Base-by-base conservation (phyloP, 345 rosid genomes). In the Dimocarpus longan region DNA sequence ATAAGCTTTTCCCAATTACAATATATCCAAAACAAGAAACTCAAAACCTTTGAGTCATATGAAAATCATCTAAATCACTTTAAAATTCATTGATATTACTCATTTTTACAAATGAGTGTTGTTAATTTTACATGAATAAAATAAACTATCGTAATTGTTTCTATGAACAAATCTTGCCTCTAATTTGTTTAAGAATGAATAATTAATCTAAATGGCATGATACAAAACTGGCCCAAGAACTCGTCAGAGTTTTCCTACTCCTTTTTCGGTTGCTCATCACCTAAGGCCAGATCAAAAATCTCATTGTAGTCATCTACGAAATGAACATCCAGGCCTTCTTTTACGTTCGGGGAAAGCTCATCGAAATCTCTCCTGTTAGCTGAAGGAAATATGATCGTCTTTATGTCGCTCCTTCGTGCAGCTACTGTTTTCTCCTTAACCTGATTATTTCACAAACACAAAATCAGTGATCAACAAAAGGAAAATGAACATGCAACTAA, bases 341-440 rank as follows among this genome's bases (percentile, higher is more conserved):
- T 97, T 28, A 94, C 98, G 65, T 97, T 94, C 39, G 85, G 80
- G 1, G 97, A 88, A 37, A 97, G 96, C 85, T 97, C 99, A 57
- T 97, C 98, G 11, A 86, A 97, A 81, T 97, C 98, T 84, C 98
- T 89, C 79, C 97, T 83, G 87, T 97, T 93, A 0, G 98, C 98
- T 67, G 91, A 85, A 5, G 99, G 99, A 88, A 97, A 97, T 76
- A 97, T 82, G 65, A 94, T 88, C 4, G 90, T 93, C 88, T 85
- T 97, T 86, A 93, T 92, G 15, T 88, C 93, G 5, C 98, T 97
- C 83, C 99, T 86, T 80, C 95, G 91, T 1, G 99, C 98, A 3
- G 98, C 97, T 77, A 91, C 92, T 50, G 98, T 90, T 80, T 97
- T 97, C 90, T 97, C 99, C 85, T 94, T 97, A 46, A 94, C 99